phyloP scores from a whole-genome alignment of 805 yeast genomes.

The Candida loeiensis region DNA sequence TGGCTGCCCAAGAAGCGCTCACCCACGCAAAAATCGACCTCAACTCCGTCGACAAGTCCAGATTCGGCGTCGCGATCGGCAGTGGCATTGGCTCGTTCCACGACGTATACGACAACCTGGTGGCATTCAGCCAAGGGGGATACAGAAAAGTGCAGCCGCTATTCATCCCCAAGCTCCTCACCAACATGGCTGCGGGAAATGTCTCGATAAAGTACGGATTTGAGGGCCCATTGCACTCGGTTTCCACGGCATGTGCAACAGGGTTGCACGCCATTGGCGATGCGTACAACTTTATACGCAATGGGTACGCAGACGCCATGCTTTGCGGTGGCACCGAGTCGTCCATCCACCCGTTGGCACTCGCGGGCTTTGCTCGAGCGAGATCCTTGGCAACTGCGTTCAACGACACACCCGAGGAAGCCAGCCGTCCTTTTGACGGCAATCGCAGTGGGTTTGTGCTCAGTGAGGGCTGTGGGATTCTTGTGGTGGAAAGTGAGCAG shows the following conservation, averaged over 20 bases:
- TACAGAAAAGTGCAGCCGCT: slow-evolving; percentile 78
- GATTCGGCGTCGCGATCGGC: slow-evolving; percentile 80
- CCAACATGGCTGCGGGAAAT: slow-evolving; percentile 94
- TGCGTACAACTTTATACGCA: slow-evolving; percentile 73
- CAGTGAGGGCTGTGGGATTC: slow-evolving; percentile 87
- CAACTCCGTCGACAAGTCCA: slow-evolving; percentile 16
- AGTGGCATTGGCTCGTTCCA: slow-evolving; percentile 89
- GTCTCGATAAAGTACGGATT: slow-evolving; percentile 75
- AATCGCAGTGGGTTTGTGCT: slow-evolving; percentile 83
- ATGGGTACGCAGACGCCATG: slow-evolving; percentile 81
- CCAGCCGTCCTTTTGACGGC: slow-evolving; percentile 86
- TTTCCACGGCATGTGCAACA: slow-evolving; percentile 95
- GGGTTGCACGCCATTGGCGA: slow-evolving; percentile 94
- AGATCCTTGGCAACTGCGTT: slow-evolving; percentile 66
- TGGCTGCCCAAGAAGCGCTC: slow-evolving; percentile 76
- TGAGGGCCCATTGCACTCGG: slow-evolving; percentile 84
- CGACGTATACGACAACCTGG: slow-evolving; percentile 63
- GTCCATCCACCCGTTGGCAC: slow-evolving; percentile 76
- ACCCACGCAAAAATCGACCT: slow-evolving; percentile 53
- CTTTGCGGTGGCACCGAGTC: slow-evolving; percentile 95
- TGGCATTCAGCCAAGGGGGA: slow-evolving; percentile 47
- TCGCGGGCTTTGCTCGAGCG: slow-evolving; percentile 90
- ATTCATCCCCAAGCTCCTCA: slow-evolving; percentile 76
- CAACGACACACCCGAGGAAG: slow-evolving; percentile 57
- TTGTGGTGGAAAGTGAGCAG: slow-evolving; percentile 71